Evolutionary conservation across 2,329 filamentous ascomycete species (phyloP), one percentile per base, ranked within the genome.

Genomic region (Ophiostoma sp.): DNA sequence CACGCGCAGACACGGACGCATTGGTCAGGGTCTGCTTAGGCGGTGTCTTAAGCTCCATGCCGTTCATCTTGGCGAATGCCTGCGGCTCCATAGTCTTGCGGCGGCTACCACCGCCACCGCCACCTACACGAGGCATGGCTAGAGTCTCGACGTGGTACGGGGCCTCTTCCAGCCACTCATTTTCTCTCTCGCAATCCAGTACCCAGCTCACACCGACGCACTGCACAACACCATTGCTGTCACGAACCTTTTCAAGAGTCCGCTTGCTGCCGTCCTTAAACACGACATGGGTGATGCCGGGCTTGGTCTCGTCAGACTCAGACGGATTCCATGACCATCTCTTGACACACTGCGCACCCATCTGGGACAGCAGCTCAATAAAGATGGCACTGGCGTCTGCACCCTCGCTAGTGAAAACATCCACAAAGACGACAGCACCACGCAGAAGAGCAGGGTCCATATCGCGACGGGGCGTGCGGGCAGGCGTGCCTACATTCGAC

Each of bases 151-250:
- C 86, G 65, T 84, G 83, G 77, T 93, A 94, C 0, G 86, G 82
- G 0, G 82, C 80, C 77, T 95, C 91, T 39, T 93, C 89, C 2
- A 94, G 82, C 91, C 91, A 94, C 77, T 87, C 82, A 73, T 90
- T 90, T 76, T 91, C 87, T 17, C 89, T 84, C 78, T 94, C 90
- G 75, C 91, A 94, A 75, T 96, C 92, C 73, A 96, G 84, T 69
- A 95, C 90, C 92, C 93, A 97, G 74, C 89, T 89, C 66, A 96
- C 90, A 67, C 93, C 93, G 70, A 97, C 92, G 79, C 93, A 96
- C 75, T 92, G 89, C 52, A 97, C 91, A 39, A 91, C 83, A 6
- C 92, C 92, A 17, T 86, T 84, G 54, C 87, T 89, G 75, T 90
- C 86, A 71, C 88, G 84, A 7, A 94, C 90, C 79, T 93, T 96